Conservation (phyloP, 176 grass and related monocot genomes). For the Phoenix roebelenii region DNA sequence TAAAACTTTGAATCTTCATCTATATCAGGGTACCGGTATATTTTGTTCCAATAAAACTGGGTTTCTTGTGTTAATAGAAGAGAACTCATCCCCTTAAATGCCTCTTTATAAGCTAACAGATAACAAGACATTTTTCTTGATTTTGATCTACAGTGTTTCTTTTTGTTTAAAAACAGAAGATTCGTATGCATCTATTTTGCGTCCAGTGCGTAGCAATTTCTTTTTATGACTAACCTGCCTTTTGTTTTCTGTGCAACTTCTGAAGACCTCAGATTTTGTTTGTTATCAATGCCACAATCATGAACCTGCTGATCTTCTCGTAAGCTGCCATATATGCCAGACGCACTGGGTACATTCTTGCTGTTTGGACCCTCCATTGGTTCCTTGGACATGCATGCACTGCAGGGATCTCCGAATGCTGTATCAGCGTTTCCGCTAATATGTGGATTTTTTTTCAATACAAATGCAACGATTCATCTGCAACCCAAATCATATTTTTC, state of each 20-base stretch:
- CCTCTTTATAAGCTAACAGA: too few species aligned
- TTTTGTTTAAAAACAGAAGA: too few species aligned
- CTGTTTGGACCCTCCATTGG: slow-evolving; percentile 67
- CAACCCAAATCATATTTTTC: too few species aligned
- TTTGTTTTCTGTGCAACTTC: slow-evolving; percentile 1
- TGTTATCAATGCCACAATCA: slow-evolving; percentile 53
- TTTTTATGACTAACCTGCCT: background rate
- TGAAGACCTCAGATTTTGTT: slow-evolving; percentile 30
- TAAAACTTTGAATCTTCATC: background rate
- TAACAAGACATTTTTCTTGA: too few species aligned
- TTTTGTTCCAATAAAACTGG: too few species aligned
- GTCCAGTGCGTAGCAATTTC: slow-evolving; percentile 8
- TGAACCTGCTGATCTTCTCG: slow-evolving; percentile 70
- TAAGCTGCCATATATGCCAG: slow-evolving; percentile 54
- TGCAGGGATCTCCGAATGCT: slow-evolving; percentile 57
- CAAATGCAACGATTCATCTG: too few species aligned
- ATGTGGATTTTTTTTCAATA: too few species aligned
- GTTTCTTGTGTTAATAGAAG: too few species aligned
- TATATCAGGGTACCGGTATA: too few species aligned
- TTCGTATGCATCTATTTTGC: background rate
- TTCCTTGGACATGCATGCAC: slow-evolving; percentile 60
- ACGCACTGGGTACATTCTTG: slow-evolving; percentile 71
- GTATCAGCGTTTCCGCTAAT: slow-evolving; percentile 51
- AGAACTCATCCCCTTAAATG: too few species aligned
- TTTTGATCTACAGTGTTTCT: too few species aligned